Conservation (phyloP, 129 eudicot species). For the Artemisia argyi region DNA sequence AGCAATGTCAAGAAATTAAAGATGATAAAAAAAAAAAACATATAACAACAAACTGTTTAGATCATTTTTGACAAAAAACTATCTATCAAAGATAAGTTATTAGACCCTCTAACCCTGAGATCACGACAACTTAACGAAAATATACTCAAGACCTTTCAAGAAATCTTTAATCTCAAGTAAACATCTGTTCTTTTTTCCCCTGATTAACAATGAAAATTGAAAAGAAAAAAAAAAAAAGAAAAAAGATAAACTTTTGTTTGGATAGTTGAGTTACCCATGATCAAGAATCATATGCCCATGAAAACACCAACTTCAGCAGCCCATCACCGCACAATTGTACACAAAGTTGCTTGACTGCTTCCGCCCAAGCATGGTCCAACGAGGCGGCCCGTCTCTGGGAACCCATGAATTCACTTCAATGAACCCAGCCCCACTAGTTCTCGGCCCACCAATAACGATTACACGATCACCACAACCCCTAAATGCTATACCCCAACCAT, state of each 20-base stretch:
- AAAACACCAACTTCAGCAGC: slow-evolving; percentile 59
- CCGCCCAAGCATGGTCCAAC: slow-evolving; percentile 66
- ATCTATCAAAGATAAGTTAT: slow-evolving; percentile 45
- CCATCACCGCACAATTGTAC: slow-evolving; percentile 95
- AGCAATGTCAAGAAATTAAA: slow-evolving; percentile 41
- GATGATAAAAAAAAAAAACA: slow-evolving; percentile 24
- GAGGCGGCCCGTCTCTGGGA: slow-evolving; percentile 71
- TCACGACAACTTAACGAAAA: slow-evolving; percentile 36
- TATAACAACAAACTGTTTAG: slow-evolving; percentile 29
- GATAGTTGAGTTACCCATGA: slow-evolving; percentile 36
- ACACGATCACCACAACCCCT: slow-evolving; percentile 86
- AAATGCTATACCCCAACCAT: slow-evolving; percentile 90
- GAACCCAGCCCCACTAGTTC: slow-evolving; percentile 55
- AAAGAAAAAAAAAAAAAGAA: slow-evolving; percentile 3
- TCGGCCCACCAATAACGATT: slow-evolving; percentile 81
- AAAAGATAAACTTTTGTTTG: slow-evolving; percentile 27
- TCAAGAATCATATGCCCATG: slow-evolving; percentile 44
- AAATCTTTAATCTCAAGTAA: slow-evolving; percentile 55
- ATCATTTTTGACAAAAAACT: slow-evolving; percentile 35
- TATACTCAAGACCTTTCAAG: slow-evolving; percentile 45
- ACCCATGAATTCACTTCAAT: slow-evolving; percentile 80
- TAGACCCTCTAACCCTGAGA: slow-evolving; percentile 38
- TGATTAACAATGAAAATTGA: slow-evolving; percentile 35
- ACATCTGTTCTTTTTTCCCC: slow-evolving; percentile 36
- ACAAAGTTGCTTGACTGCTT: slow-evolving; percentile 75